Evolutionary conservation across 345 rosid genomes (phyloP), one percentile per base, ranked within the genome.

Genomic region (Salix dunnii): DNA sequence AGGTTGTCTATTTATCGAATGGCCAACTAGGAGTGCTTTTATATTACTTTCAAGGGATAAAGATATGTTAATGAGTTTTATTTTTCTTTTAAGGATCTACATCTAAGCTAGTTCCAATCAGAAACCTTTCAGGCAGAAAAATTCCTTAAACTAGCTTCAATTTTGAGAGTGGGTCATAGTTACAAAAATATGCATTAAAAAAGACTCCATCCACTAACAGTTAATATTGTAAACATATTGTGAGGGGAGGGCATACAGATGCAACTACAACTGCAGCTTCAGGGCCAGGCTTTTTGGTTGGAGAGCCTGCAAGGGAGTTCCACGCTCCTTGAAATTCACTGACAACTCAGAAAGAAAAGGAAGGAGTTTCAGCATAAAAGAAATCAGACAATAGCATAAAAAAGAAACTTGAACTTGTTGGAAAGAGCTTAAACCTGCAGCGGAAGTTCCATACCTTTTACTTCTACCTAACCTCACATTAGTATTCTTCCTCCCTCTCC

Each of bases 251-350:
- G 17, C 85, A 68, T 88, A 87, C 88, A 67, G 77, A 60, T 80
- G 75, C 83, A 48, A 81, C 84, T 2, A 62, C 68, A 75, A 75
- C 72, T 77, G 84, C 61, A 43, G 79, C 69, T 71, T 85, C 86
- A 17, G 85, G 70, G 65, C 40, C 85, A 78, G 85, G 77, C 74
- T 85, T 88, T 80, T 81, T 82, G 55, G 68, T 66, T 74, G 88
- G 82, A 77, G 84, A 71, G 77, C 67, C 84, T 36, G 18, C 75
- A 73, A 89, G 83, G 85, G 85, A 77, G 80, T 86, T 87, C 93
- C 93, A 91, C 58, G 86, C 74, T 80, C 96, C 92, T 82, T 80
- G 87, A 79, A 87, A 85, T 81, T 75, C 85, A 70, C 89, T 79
- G 82, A 60, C 71, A 84, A 74, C 68, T 76, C 84, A 53, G 69